These are phyloP conservation scores for Arthrinium phaeospermum DNA, from an alignment of 2,329 filamentous ascomycete genomes.

Conservation along the genomic window DNA sequence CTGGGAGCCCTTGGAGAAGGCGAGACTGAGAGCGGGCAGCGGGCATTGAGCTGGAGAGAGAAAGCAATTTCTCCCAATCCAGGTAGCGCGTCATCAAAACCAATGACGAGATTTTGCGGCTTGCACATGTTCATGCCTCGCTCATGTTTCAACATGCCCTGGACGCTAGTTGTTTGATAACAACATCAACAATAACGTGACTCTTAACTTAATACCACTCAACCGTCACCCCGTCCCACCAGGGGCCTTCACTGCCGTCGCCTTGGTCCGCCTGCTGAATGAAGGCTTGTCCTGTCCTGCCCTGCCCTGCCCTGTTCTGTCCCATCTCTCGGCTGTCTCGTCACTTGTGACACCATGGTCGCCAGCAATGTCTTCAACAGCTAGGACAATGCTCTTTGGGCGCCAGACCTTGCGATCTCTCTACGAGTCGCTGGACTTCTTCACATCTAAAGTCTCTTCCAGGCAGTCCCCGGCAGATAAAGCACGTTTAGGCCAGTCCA, in stretches of 20 bases:
- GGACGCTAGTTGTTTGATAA: slow-evolving; percentile 9
- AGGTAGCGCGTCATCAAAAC: slow-evolving; percentile 25
- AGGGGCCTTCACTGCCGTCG: not conserved
- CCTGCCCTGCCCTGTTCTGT: not conserved
- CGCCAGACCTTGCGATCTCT: slow-evolving; percentile 38
- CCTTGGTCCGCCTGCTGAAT: slow-evolving; percentile 13
- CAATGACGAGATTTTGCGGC: slow-evolving; percentile 37
- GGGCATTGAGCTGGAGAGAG: not conserved
- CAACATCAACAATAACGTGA: slow-evolving; percentile 17
- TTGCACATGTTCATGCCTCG: slow-evolving; percentile 23
- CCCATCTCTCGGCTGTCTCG: not conserved
- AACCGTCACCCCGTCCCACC: not conserved
- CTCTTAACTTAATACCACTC: slow-evolving; percentile 4
- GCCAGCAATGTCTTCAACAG: slow-evolving; percentile 37
- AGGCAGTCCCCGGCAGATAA: slow-evolving; percentile 27
- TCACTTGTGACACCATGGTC: slow-evolving; percentile 35
- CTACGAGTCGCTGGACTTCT: slow-evolving; percentile 35
- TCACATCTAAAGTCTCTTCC: slow-evolving; percentile 32
- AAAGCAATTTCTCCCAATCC: slow-evolving; percentile 7
- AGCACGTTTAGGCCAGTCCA: slow-evolving; percentile 27
- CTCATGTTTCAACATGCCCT: slow-evolving; percentile 14
- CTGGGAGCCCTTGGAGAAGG: not conserved
- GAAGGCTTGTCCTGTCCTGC: not conserved
- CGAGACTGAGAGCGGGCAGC: not conserved
- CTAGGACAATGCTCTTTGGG: slow-evolving; percentile 40